phyloP scores from a whole-genome alignment of 495 filamentous ascomycete species.

The Parachaetomium inaequale region DNA sequence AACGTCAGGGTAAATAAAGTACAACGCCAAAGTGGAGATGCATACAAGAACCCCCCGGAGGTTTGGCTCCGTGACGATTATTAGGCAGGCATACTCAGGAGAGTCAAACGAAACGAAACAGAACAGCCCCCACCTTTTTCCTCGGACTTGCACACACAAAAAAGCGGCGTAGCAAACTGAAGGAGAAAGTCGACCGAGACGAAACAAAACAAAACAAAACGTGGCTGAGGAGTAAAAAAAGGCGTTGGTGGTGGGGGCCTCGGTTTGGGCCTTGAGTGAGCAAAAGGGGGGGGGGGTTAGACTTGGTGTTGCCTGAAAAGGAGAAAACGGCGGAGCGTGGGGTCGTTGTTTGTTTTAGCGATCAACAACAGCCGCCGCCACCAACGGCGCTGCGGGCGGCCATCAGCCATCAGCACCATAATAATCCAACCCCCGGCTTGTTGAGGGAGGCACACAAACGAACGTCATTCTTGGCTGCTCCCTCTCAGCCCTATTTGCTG shows the following conservation, averaged over 20 bases:
- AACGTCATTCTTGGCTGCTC: not conserved
- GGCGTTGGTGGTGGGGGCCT: too few relatives aligned
- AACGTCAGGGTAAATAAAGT: too few relatives aligned
- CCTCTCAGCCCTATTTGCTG: too few relatives aligned
- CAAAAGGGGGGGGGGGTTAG: not conserved
- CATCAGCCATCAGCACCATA: not conserved
- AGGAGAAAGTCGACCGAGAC: not conserved
- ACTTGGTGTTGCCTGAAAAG: not conserved
- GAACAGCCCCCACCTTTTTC: not conserved
- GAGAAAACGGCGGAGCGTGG: not conserved
- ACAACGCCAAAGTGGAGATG: too few relatives aligned
- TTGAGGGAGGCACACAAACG: not conserved
- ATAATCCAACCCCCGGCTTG: not conserved
- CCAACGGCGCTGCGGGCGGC: too few relatives aligned
- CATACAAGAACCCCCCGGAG: too few relatives aligned
- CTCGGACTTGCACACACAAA: not conserved
- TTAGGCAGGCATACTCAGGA: not conserved
- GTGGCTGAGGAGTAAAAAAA: not conserved
- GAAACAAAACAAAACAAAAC: not conserved
- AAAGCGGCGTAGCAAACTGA: not conserved
- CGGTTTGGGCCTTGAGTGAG: not conserved
- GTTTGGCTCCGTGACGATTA: too few relatives aligned
- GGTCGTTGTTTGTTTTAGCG: not conserved
- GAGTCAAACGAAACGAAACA: slow-evolving; percentile 1
- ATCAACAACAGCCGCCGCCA: not conserved